phyloP scores from a whole-genome alignment of 2,329 filamentous ascomycete genomes.

The Metarhizium brunneum region DNA sequence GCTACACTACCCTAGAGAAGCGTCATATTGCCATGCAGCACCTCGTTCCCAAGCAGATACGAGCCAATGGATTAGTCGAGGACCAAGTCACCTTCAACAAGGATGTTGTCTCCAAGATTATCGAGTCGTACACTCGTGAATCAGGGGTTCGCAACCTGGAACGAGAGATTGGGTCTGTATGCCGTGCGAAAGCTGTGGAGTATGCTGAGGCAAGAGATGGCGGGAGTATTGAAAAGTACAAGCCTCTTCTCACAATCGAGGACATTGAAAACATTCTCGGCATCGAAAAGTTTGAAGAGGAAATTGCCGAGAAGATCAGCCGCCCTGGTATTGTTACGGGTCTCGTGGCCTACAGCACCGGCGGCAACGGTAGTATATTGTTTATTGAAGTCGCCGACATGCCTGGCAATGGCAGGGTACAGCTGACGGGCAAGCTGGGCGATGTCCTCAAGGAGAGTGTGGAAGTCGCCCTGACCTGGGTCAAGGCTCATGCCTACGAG shows the following conservation, averaged over 20 bases:
- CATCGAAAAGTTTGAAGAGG: conserved; percentile 88
- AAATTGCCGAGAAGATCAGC: conserved; percentile 78
- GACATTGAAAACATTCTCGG: conserved; percentile 89
- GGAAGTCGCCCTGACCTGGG: conserved; percentile 93
- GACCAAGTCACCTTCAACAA: conserved; percentile 69
- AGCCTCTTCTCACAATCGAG: conserved; percentile 59
- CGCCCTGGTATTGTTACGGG: conserved; percentile 92
- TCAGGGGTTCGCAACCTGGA: conserved; percentile 93
- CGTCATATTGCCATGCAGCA: conserved; percentile 87
- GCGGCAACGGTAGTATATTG: conserved; percentile 88
- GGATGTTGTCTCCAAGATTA: conserved; percentile 88
- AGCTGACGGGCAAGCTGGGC: conserved; percentile 91
- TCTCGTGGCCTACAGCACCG: conserved; percentile 86
- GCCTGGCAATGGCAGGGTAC: conserved; percentile 84
- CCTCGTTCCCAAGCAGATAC: conserved; percentile 92
- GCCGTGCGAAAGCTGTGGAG: conserved; percentile 89
- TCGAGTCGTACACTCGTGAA: conserved; percentile 93
- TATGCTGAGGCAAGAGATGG: conserved; percentile 83
- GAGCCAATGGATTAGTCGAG: conserved; percentile 72
- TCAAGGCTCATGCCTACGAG: conserved; percentile 90
- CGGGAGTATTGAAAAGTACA: conserved; percentile 59
- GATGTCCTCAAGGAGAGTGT: conserved; percentile 96
- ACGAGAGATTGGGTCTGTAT: conserved; percentile 89
- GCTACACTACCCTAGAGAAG: conserved; percentile 96
- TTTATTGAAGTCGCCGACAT: conserved; percentile 98